A percentile compares a stretch with the other conserved stretches of the same genome.
Evolutionary conservation across 345 rosid genomes (phyloP).

Genomic region (Rhodamnia rubescens): DNA sequence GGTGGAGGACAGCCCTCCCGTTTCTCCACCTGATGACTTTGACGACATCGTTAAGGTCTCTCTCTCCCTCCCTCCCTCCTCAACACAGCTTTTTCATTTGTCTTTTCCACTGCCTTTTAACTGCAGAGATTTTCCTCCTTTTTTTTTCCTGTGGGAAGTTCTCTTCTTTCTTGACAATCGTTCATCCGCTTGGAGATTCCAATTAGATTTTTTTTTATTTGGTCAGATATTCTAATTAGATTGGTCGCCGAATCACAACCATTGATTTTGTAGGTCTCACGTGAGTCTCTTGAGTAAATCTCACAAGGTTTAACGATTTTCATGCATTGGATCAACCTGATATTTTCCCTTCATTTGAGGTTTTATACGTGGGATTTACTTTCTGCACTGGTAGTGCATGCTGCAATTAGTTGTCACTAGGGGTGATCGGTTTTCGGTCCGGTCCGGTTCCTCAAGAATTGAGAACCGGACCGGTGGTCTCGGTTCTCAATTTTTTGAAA

Average conservation of each 20-base stretch:
- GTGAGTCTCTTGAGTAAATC: not conserved
- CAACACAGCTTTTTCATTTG: not conserved
- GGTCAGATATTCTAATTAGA: not conserved
- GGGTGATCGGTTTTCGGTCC: no score
- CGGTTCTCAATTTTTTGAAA: no score
- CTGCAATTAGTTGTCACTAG: not conserved
- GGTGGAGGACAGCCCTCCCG: conserved; percentile 69
- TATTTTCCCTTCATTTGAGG: not conserved
- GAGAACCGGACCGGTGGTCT: no score
- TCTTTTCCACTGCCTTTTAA: not conserved
- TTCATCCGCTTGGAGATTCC: not conserved
- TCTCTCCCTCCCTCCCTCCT: not conserved
- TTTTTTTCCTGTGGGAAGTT: not conserved
- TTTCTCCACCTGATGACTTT: conserved; percentile 78
- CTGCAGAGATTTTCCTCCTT: not conserved
- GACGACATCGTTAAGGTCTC: conserved; percentile 87
- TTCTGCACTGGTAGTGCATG: no score
- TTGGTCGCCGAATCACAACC: not conserved
- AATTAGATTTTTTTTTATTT: not conserved
- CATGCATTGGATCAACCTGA: not conserved
- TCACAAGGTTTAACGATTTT: not conserved
- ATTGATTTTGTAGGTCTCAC: not conserved
- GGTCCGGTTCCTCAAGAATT: no score
- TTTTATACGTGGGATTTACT: not conserved
- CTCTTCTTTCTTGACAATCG: not conserved